These are phyloP conservation scores for Tricholoma matsutake DNA, from an alignment of 768 basidiomycete genomes.

Conservation along the genomic window DNA sequence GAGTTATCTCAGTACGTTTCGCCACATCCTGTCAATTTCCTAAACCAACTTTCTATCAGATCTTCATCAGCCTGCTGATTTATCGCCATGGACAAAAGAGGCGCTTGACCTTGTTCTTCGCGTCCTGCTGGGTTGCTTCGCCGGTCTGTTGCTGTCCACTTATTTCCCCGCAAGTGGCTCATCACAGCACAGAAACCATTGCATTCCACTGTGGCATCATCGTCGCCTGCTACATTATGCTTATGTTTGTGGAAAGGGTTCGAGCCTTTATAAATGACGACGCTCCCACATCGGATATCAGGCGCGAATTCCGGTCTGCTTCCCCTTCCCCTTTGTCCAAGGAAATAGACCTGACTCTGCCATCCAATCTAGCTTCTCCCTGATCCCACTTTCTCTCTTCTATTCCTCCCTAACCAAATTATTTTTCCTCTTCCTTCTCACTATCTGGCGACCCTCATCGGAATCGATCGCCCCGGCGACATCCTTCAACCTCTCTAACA, in stretches of 20 bases:
- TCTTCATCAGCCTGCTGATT: slow-evolving; percentile 32
- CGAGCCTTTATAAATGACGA: not conserved
- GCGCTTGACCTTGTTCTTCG: slow-evolving; percentile 49
- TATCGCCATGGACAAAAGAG: slow-evolving; percentile 52
- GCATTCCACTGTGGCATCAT: slow-evolving; percentile 72
- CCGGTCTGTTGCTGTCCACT: slow-evolving; percentile 40
- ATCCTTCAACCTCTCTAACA: slow-evolving; percentile 17
- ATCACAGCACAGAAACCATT: slow-evolving; percentile 53
- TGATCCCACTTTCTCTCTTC: slow-evolving; percentile 75
- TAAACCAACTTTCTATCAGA: slow-evolving; percentile 26
- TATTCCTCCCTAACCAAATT: slow-evolving; percentile 85
- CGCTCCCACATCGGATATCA: slow-evolving; percentile 43
- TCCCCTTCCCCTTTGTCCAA: not conserved
- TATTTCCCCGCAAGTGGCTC: not conserved
- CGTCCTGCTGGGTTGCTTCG: slow-evolving; percentile 61
- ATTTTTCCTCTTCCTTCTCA: slow-evolving; percentile 77
- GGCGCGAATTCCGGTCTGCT: slow-evolving; percentile 58
- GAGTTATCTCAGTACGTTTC: slow-evolving; percentile 58
- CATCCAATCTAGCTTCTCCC: slow-evolving; percentile 48
- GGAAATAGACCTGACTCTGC: not conserved
- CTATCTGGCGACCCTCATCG: slow-evolving; percentile 68
- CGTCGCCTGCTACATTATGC: slow-evolving; percentile 50
- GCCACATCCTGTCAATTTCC: not conserved
- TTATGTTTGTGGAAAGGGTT: slow-evolving; percentile 36
- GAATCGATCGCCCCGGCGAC: slow-evolving; percentile 19